phyloP scores from a whole-genome alignment of 2,329 filamentous ascomycete genomes.

The Alternaria longipes region DNA sequence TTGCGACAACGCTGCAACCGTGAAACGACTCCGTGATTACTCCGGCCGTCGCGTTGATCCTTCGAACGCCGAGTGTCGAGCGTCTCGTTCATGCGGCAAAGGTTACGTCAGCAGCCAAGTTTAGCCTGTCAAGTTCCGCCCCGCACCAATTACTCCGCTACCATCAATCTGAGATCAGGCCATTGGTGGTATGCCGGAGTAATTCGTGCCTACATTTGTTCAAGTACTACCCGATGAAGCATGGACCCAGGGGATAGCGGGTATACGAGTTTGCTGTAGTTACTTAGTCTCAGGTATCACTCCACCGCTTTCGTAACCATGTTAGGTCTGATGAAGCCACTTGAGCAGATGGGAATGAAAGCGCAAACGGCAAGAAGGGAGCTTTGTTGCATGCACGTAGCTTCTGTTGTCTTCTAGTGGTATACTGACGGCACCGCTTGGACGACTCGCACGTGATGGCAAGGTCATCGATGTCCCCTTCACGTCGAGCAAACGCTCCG shows the following conservation, averaged over 20 bases:
- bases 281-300: background rate
- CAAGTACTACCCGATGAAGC: too few species aligned
- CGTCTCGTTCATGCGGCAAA: background rate
- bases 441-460: background rate
- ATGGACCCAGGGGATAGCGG: background rate
- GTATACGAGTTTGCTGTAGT: background rate
- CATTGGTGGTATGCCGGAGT: too few species aligned
- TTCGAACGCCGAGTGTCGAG: background rate
- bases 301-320: background rate
- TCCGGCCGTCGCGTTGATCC: background rate
- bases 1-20: background rate
- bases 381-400: background rate
- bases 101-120: conserved; percentile 13
- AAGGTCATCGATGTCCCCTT: background rate
- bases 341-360: background rate
- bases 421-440: background rate
- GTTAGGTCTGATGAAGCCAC: background rate
- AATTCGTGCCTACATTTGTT: too few species aligned
- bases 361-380: background rate
- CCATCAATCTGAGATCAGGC: background rate
- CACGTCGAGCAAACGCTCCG: conserved; percentile 1
- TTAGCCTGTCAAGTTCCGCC: background rate
- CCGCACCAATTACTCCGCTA: background rate
- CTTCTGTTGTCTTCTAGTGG: background rate
- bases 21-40: conserved; percentile 1